Base-by-base conservation (phyloP, 768 basidiomycete species). In the Tremella mesenterica region DNA sequence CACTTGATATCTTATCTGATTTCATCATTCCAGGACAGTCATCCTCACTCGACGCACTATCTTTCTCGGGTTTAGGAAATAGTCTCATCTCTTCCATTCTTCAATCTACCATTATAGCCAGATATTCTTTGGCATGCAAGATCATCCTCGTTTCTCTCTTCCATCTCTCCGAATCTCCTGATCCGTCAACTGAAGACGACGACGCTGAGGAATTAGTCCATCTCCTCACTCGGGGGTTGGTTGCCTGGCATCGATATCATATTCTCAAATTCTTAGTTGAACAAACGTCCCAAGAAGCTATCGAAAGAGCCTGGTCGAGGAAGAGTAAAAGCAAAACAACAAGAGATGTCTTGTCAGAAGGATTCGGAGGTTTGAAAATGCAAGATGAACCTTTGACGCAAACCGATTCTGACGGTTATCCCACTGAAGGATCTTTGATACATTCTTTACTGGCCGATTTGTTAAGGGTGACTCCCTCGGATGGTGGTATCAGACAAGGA, bases 401-500 rank as follows among this genome's bases (percentile, higher is more conserved):
- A 3, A 9, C 49, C 8, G 59, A 60, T 14, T 46, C 54, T 16
- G 65, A 66, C 39, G 48, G 51, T 1, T 55, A 45, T 44, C 67
- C 58, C 29, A 23, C 48, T 10, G 44, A 50, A 23, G 65, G 68
- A 47, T 72, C 64, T 2, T 52, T 72, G 8, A 20, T 73, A 1
- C 69, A 72, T 41, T 56, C 61, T 6, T 43, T 71, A 2, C 56
- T 71, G 6, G 60, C 61, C 29, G 28, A 48, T 23, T 16, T 8
- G 8, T 23, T 41, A 23, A 23, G n/a, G 14, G 23, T 41, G 8
- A 8, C 5, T n/a, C 38, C 38, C n/a, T 8, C 38, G n/a, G n/a
- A n/a, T 18, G 23, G 23, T 5, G 38, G n/a, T n/a, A n/a, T 85
- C 36, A 75, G 88, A 30, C 66, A 85, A 12, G 81, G 85, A 59